A percentile compares a stretch with the other conserved stretches of the same genome.
phyloP scores from a whole-genome alignment of 139 green algal genomes.

The Trebouxia sp. region DNA sequence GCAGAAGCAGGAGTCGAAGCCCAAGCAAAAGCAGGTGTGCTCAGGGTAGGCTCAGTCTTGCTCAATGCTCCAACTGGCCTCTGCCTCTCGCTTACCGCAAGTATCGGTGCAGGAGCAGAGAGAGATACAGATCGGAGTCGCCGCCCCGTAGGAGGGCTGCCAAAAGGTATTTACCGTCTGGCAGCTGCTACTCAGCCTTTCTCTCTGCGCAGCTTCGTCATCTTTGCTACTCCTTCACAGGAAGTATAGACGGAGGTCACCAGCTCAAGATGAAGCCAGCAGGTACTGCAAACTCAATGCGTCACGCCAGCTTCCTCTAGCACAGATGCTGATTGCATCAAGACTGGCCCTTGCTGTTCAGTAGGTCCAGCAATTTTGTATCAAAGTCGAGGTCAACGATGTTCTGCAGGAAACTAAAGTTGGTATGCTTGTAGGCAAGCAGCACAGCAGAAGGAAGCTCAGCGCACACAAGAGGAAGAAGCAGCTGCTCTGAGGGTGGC shows the following conservation, averaged over 20 bases:
- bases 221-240: background rate
- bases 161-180: background rate
- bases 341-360: too few relatives aligned
- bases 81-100: too few relatives aligned
- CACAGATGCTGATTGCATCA: too few relatives aligned
- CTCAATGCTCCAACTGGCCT: background rate
- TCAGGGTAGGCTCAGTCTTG: too few relatives aligned
- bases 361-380: too few relatives aligned
- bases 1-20: background rate
- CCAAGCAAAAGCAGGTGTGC: background rate
- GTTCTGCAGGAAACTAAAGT: too few relatives aligned
- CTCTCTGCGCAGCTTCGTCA: too few relatives aligned
- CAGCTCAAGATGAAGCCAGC: background rate
- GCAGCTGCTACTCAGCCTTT: too few relatives aligned
- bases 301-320: too few relatives aligned
- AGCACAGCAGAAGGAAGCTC: constrained; percentile 31
- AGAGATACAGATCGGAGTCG: background rate
- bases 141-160: background rate
- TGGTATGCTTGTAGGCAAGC: constrained; percentile 31
- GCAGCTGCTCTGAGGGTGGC: constrained; percentile 36
- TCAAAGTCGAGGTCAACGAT: too few relatives aligned
- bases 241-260: background rate
- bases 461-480: constrained; percentile 40
- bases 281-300: too few relatives aligned
- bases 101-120: constrained; percentile 12